Evolutionary conservation across 352 stramenopile species (phyloP).

Genomic region (Globisporangium middletonii): DNA sequence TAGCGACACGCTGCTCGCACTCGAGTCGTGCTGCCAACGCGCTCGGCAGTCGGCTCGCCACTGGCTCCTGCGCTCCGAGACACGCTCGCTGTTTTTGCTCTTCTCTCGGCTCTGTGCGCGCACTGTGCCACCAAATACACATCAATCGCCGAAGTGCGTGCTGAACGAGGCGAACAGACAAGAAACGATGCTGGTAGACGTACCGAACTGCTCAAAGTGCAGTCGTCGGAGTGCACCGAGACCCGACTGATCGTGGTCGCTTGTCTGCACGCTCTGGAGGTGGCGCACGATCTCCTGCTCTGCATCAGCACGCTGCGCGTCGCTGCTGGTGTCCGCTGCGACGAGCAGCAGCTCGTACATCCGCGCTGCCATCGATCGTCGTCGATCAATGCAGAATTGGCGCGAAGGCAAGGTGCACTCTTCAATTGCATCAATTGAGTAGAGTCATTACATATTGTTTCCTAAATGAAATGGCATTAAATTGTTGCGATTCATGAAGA

Average conservation of each 20-base stretch:
- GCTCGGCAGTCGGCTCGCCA: slow-evolving; percentile 31
- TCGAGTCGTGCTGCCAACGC: slow-evolving; percentile 21
- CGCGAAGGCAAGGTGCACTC: not conserved
- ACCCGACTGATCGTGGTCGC: slow-evolving; percentile 19
- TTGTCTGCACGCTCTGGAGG: slow-evolving; percentile 17
- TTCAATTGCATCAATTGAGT: not conserved
- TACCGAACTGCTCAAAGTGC: slow-evolving; percentile 42
- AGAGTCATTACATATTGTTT: too few species aligned
- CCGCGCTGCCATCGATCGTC: not conserved
- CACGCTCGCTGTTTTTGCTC: slow-evolving; percentile 9
- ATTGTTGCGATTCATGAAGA: not conserved
- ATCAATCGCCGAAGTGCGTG: not conserved
- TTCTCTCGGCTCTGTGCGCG: slow-evolving; percentile 19
- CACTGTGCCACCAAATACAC: slow-evolving; percentile 15
- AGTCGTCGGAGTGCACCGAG: slow-evolving; percentile 29
- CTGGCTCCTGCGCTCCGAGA: slow-evolving; percentile 30
- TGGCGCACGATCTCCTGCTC: slow-evolving; percentile 36
- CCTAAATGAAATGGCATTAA: not conserved
- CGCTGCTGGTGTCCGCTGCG: slow-evolving; percentile 8
- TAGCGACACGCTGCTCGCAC: slow-evolving; percentile 21
- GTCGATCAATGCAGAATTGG: not conserved
- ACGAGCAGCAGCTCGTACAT: slow-evolving; percentile 29
- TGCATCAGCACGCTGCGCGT: slow-evolving; percentile 16
- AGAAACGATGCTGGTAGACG: slow-evolving; percentile 3
- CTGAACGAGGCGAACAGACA: too few species aligned